Percentiles rank a stretch among this genome's conserved stretches.
phyloP scores from a whole-genome alignment of 345 rosid species.

The Psidium guajava region DNA sequence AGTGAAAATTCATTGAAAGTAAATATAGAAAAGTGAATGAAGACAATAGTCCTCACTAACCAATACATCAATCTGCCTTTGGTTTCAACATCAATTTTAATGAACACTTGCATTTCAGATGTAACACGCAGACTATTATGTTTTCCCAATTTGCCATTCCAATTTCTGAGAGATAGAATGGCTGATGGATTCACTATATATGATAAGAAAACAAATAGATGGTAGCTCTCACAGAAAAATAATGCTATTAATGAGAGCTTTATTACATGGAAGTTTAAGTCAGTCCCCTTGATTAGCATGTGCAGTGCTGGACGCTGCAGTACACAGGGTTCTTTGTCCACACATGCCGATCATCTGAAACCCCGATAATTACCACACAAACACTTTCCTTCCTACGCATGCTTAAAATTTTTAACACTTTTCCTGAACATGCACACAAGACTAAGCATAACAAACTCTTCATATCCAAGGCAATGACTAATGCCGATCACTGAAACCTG shows the following conservation, averaged over 20 bases:
- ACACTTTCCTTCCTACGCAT: background rate
- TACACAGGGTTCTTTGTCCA: background rate
- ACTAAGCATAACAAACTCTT: background rate
- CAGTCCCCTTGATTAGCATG: background rate
- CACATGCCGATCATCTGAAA: fast-evolving
- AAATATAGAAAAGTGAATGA: background rate
- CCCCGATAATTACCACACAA: background rate
- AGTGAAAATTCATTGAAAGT: background rate
- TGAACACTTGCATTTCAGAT: background rate
- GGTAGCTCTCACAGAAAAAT: background rate
- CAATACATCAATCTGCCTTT: background rate
- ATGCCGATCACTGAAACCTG: background rate
- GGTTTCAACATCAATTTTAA: background rate
- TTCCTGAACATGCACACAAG: background rate
- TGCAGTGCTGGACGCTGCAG: background rate
- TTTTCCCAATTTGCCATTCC: background rate
- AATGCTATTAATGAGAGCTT: background rate
- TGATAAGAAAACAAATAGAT: background rate
- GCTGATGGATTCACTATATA: background rate
- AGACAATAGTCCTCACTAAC: background rate
- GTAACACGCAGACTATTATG: background rate
- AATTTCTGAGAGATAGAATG: background rate
- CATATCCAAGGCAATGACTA: background rate
- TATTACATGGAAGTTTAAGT: background rate
- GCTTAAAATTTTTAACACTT: background rate